Percentiles rank a stretch among this genome's conserved stretches.
Conservation (phyloP, 2,329 filamentous ascomycete species). For the Paracoccidioides lutzii region DNA sequence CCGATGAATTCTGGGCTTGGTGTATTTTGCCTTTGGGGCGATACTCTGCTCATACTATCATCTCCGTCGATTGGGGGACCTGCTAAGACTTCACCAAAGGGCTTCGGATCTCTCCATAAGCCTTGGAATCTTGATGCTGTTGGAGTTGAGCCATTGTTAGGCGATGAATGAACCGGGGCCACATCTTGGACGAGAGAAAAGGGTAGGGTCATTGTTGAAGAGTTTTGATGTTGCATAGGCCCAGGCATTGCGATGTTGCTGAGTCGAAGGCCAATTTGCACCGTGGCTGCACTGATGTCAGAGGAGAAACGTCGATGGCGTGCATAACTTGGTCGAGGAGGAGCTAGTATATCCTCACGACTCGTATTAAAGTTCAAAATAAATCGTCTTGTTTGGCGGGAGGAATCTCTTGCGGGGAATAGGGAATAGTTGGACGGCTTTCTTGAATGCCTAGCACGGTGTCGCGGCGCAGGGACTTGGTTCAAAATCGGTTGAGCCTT, state of each 20-base stretch:
- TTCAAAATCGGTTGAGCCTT: not conserved
- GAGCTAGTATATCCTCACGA: slow-evolving; percentile 9
- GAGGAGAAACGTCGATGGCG: slow-evolving; percentile 15
- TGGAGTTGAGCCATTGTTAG: not conserved
- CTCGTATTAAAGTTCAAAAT: slow-evolving; percentile 9
- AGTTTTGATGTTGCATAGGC: not conserved
- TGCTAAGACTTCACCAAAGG: not conserved
- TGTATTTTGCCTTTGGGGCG: not conserved
- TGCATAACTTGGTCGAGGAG: slow-evolving; percentile 12
- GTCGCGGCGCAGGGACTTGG: not conserved
- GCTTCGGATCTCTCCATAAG: not conserved
- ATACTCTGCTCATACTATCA: not conserved
- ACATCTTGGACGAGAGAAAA: not conserved
- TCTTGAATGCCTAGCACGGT: not conserved
- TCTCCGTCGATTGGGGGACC: not conserved
- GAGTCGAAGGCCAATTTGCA: slow-evolving; percentile 18
- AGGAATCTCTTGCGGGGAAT: slow-evolving; percentile 11
- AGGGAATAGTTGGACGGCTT: slow-evolving; percentile 12
- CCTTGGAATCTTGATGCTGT: not conserved
- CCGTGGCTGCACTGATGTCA: slow-evolving; percentile 15
- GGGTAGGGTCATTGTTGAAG: not conserved
- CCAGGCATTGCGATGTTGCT: slow-evolving; percentile 11
- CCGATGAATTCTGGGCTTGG: not conserved
- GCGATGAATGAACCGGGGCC: not conserved
- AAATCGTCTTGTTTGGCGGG: slow-evolving; percentile 5